Percentiles rank a stretch among this genome's conserved stretches.
Evolutionary conservation across 2,329 filamentous ascomycete genomes (phyloP).

Genomic region (Emergomyces africanus): DNA sequence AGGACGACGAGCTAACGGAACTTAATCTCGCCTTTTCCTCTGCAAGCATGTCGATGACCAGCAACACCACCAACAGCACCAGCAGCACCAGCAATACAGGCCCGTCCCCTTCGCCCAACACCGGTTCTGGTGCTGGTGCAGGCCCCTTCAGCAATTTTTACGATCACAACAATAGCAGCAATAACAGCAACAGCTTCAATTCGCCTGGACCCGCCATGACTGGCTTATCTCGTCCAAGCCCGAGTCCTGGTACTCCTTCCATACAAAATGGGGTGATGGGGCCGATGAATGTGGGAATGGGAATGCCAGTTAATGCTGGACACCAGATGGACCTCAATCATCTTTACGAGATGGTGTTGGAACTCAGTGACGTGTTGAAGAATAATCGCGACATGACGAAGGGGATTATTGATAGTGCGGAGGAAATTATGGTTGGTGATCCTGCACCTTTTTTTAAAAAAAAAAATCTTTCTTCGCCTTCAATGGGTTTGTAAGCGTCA

Average conservation of each 20-base stretch:
- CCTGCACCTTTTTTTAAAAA: not conserved
- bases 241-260: conserved; percentile 14
- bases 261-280: conserved; percentile 4
- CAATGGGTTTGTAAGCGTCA: not conserved
- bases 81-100: not conserved
- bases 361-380: conserved; percentile 36
- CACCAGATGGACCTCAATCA: conserved; percentile 41
- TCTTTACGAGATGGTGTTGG: conserved; percentile 37
- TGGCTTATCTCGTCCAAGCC: conserved; percentile 21
- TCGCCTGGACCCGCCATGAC: conserved; percentile 3
- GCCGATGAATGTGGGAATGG: conserved; percentile 23
- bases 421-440: conserved; percentile 34
- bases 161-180: conserved; percentile 18
- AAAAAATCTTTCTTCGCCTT: not conserved
- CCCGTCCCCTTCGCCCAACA: not conserved
- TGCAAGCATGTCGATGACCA: conserved; percentile 9
- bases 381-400: conserved; percentile 39
- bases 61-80: not conserved
- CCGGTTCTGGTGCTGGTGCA: not conserved
- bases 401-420: conserved; percentile 36
- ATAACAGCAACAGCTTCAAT: conserved; percentile 19
- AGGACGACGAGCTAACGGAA: conserved; percentile 17
- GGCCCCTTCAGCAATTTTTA: conserved; percentile 22
- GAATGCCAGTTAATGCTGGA: conserved; percentile 34
- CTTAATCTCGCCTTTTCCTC: conserved; percentile 24